A percentile compares a stretch with the other conserved stretches of the same genome.
These are phyloP conservation scores for Aspergillus puulaauensis DNA, from an alignment of 2,329 filamentous ascomycete species.

Conservation along the genomic window DNA sequence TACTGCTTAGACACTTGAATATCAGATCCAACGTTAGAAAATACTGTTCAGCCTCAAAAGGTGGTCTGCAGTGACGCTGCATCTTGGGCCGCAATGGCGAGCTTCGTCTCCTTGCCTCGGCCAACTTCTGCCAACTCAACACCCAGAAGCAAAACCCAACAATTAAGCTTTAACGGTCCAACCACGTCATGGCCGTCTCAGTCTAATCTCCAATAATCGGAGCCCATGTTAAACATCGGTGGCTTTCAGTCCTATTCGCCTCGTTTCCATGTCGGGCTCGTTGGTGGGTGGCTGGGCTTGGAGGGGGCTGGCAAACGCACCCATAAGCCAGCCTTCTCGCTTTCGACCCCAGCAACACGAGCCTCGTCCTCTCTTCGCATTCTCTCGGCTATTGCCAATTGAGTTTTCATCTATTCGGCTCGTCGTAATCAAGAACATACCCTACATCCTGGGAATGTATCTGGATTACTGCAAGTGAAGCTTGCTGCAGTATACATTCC, in stretches of 20 bases:
- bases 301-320: constrained; percentile 19
- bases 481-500: constrained; percentile 17
- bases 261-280: constrained; percentile 6
- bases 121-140: constrained; percentile 13
- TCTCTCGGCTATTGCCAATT: background rate
- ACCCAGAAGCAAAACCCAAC: background rate
- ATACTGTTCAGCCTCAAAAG: background rate
- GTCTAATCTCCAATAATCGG: constrained; percentile 10
- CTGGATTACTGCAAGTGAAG: constrained; percentile 18
- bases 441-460: constrained; percentile 19
- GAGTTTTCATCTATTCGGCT: constrained; percentile 7
- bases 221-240: constrained; percentile 12
- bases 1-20: background rate
- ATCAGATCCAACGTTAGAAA: background rate
- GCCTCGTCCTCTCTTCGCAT: background rate
- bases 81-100: constrained; percentile 5
- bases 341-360: background rate
- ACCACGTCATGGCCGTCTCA: constrained; percentile 4
- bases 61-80: background rate
- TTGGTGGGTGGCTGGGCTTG: constrained; percentile 17
- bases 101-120: background rate
- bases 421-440: background rate
- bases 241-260: constrained; percentile 3
- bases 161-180: constrained; percentile 1
- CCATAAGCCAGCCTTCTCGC: constrained; percentile 18